phyloP scores from a whole-genome alignment of 495 filamentous ascomycete species.

The Xylaria telfairii region DNA sequence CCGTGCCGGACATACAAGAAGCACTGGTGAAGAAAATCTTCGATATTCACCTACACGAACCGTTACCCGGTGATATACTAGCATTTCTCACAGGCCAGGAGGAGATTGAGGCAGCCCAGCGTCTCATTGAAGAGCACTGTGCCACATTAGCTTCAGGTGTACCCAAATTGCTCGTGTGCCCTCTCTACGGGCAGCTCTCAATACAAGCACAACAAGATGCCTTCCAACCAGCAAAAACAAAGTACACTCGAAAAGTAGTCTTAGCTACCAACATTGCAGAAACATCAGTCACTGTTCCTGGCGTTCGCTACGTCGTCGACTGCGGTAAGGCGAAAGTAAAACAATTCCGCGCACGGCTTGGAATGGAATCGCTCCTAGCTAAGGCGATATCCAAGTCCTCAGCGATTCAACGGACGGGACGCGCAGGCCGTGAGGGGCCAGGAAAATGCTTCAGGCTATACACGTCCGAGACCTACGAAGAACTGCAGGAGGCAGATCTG shows the following conservation, averaged over 20 bases:
- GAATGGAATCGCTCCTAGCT: conserved; percentile 87
- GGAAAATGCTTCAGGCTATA: conserved; percentile 92
- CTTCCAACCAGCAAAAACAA: conserved; percentile 76
- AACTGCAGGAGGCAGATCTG: conserved; percentile 72
- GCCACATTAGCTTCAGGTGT: conserved; percentile 70
- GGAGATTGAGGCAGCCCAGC: conserved; percentile 82
- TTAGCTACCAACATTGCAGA: conserved; percentile 97
- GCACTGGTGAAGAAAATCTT: conserved; percentile 83
- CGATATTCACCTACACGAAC: conserved; percentile 84
- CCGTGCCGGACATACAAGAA: conserved; percentile 84
- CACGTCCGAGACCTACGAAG: conserved; percentile 77
- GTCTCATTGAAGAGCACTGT: conserved; percentile 80
- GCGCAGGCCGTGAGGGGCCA: conserved; percentile 89
- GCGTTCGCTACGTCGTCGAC: conserved; percentile 90
- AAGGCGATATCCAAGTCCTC: conserved; percentile 93
- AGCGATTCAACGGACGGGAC: conserved; percentile 88
- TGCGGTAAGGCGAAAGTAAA: conserved; percentile 94
- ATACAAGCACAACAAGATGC: conserved; percentile 82
- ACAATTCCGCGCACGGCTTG: conserved; percentile 82
- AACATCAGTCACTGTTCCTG: conserved; percentile 94
- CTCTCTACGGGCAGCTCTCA: conserved; percentile 58
- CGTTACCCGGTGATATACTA: conserved; percentile 89
- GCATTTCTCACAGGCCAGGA: conserved; percentile 96
- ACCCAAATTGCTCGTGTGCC: conserved; percentile 67
- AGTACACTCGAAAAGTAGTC: conserved; percentile 83